A percentile compares a stretch with the other conserved stretches of the same genome.
phyloP scores from a whole-genome alignment of 2,329 filamentous ascomycete genomes.

The Cladorrhinum sp. region DNA sequence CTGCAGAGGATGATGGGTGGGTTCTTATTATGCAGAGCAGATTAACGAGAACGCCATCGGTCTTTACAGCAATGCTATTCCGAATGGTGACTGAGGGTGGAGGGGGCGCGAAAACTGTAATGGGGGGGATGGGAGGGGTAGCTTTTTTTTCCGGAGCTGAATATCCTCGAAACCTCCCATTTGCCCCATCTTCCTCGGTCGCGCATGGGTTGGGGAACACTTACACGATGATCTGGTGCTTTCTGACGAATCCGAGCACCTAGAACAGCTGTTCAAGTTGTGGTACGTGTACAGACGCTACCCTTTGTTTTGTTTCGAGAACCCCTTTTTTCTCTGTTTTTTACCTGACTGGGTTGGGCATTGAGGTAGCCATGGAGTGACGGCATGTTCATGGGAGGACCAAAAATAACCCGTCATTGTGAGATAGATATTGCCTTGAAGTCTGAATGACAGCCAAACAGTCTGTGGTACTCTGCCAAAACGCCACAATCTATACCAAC shows the following conservation, averaged over 20 bases:
- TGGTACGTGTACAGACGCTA: not conserved
- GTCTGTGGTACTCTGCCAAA: not conserved
- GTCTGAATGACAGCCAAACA: not conserved
- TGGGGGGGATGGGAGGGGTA: not conserved
- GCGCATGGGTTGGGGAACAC: not conserved
- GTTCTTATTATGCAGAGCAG: not conserved
- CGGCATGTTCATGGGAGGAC: not conserved
- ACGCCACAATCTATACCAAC: not conserved
- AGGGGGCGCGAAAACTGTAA: not conserved
- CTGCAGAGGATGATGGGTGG: not conserved
- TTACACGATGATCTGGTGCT: not conserved
- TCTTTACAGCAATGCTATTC: not conserved
- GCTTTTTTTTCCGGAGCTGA: not conserved
- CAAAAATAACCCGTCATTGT: not conserved
- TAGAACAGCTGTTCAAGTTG: not conserved
- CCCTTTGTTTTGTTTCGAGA: not conserved
- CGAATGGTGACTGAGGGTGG: not conserved
- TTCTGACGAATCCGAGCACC: not conserved
- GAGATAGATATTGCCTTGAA: not conserved
- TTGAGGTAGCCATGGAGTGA: not conserved
- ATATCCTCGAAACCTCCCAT: no score
- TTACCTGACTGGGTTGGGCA: not conserved
- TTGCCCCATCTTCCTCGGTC: constrained; percentile 2
- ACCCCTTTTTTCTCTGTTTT: no score
- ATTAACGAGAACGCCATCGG: not conserved